Conservation (phyloP, 129 eudicot genomes). For the carrot (Daucus carota) region DNA sequence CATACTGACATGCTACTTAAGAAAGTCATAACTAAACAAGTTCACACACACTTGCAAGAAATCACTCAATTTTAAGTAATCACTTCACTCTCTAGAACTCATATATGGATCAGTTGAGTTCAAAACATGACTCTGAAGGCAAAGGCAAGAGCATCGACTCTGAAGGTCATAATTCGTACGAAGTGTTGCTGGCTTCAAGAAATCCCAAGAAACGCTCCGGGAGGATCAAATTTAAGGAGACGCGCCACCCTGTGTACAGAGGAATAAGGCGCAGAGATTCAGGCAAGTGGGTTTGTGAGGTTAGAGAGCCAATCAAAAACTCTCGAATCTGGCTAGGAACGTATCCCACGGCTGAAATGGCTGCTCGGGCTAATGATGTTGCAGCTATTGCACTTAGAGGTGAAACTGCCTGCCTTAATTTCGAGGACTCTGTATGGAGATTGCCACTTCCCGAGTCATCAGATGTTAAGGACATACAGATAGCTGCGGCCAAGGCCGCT, state of each 20-base stretch:
- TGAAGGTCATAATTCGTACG: not conserved
- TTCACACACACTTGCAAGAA: not conserved
- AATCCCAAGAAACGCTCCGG: not conserved
- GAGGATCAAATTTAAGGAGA: not conserved
- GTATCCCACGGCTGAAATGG: conserved; percentile 2
- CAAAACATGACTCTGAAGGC: too few species aligned
- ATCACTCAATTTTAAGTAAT: not conserved
- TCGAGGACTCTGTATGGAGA: not conserved
- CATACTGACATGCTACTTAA: too few species aligned
- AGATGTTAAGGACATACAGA: not conserved
- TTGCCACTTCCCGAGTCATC: not conserved
- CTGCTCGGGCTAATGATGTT: conserved; percentile 4
- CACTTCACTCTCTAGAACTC: not conserved
- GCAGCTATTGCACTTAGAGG: not conserved
- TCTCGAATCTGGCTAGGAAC: conserved; percentile 1
- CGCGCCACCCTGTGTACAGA: conserved; percentile 1
- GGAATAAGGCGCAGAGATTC: not conserved
- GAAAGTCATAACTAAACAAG: not conserved
- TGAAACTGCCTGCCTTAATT: not conserved
- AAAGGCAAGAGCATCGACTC: not conserved
- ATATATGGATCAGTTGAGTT: not conserved
- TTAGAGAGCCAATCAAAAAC: not conserved
- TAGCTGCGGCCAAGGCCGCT: not conserved
- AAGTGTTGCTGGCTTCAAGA: not conserved
- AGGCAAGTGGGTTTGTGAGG: conserved; percentile 12